Evolutionary conservation across 2,329 filamentous ascomycete species (phyloP).

Genomic region (Fusarium cicatricum): DNA sequence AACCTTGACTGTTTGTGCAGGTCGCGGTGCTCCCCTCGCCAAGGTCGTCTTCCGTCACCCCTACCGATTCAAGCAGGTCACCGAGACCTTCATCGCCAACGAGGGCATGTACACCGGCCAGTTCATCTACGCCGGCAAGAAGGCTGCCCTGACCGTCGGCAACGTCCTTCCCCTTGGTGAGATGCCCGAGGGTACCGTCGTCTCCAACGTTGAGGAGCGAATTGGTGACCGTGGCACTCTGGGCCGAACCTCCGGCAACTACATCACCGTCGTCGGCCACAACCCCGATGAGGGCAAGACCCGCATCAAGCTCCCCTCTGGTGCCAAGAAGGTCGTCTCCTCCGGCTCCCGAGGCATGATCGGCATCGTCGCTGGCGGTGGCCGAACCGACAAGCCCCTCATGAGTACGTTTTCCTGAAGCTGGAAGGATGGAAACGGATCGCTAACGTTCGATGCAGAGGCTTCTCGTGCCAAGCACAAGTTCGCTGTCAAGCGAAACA

Average conservation of each 20-base stretch:
- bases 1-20: constrained; percentile 43
- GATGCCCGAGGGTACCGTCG: constrained; percentile 98
- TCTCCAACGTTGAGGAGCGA: constrained; percentile 99
- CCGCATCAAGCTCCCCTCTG: constrained; percentile 98
- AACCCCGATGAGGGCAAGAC: constrained; percentile 99
- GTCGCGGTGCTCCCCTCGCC: constrained; percentile 95
- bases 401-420: constrained; percentile 73
- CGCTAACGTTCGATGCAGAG: constrained; percentile 70
- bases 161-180: constrained; percentile 95
- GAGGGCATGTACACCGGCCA: constrained; percentile 99
- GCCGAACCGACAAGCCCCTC: constrained; percentile 99
- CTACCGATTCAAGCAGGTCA: constrained; percentile 97
- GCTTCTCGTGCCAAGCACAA: constrained; percentile 99
- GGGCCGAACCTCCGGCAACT: constrained; percentile 98
- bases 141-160: constrained; percentile 94
- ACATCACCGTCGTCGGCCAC: constrained; percentile 97
- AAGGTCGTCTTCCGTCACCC: constrained; percentile 97
- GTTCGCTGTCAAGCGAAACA: constrained; percentile 99
- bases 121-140: constrained; percentile 99
- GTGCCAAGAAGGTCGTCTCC: constrained; percentile 98
- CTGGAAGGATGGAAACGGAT: constrained; percentile 3
- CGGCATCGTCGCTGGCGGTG: constrained; percentile 98
- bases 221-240: constrained; percentile 94
- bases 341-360: constrained; percentile 97
- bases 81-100: constrained; percentile 99